These are phyloP conservation scores for Ascobolus immersus DNA, from an alignment of 495 filamentous ascomycete genomes.

Conservation along the genomic window DNA sequence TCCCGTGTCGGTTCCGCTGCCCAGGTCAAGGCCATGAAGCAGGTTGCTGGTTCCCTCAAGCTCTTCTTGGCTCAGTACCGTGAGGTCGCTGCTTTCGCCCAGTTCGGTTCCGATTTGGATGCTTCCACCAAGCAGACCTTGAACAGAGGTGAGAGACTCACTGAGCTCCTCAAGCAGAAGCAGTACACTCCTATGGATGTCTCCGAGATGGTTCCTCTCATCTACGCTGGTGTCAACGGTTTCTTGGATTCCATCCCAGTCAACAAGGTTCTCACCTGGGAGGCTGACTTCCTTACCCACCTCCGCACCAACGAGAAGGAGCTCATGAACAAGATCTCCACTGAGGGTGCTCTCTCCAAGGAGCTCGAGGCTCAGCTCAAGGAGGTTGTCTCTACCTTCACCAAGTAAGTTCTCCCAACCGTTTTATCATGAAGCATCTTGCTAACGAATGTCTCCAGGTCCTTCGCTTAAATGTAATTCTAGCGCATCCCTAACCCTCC, in stretches of 20 bases:
- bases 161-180: conserved; percentile 43
- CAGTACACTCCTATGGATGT: conserved; percentile 98
- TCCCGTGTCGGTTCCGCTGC: conserved; percentile 98
- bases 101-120: conserved; percentile 99
- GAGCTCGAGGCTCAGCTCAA: conserved; percentile 71
- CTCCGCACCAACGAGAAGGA: conserved; percentile 71
- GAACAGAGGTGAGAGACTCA: conserved; percentile 90
- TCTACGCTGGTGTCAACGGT: conserved; percentile 98
- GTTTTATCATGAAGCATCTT: too few relatives aligned
- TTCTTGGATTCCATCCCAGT: conserved; percentile 70
- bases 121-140: conserved; percentile 97
- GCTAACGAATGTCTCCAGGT: conserved; percentile 9
- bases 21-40: conserved; percentile 99
- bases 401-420: too few relatives aligned
- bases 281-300: conserved; percentile 59
- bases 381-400: conserved; percentile 56
- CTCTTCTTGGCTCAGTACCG: conserved; percentile 99
- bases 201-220: conserved; percentile 97
- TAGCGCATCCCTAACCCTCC: conserved; percentile 6
- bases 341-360: conserved; percentile 90
- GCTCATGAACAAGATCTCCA: conserved; percentile 65
- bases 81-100: conserved; percentile 98
- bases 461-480: conserved; percentile 30
- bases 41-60: conserved; percentile 98
- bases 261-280: conserved; percentile 31